A percentile compares a stretch with the other conserved stretches of the same genome.
Conservation (phyloP, 2,329 filamentous ascomycete species). For the Hypoxylon sp. region DNA sequence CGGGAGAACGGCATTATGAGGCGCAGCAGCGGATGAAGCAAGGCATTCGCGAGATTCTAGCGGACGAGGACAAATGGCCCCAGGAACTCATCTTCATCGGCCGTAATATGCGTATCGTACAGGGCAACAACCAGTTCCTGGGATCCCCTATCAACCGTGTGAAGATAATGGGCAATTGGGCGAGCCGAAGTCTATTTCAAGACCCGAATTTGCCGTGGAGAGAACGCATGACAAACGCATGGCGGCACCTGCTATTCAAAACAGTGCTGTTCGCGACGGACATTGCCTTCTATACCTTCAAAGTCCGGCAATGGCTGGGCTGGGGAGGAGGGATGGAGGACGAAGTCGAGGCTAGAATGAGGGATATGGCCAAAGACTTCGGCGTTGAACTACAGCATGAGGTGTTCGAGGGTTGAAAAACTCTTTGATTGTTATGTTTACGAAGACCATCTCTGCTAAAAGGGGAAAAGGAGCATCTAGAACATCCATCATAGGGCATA, state of each 20-base stretch:
- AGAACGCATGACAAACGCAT: constrained; percentile 75
- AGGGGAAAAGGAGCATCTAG: constrained; percentile 19
- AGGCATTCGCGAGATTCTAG: constrained; percentile 74
- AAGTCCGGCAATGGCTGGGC: constrained; percentile 80
- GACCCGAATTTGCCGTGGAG: constrained; percentile 71
- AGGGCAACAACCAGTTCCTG: constrained; percentile 88
- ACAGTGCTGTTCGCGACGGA: constrained; percentile 81
- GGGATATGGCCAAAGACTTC: constrained; percentile 87
- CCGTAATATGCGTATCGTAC: constrained; percentile 90
- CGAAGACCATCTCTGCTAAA: constrained; percentile 20
- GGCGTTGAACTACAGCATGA: constrained; percentile 90
- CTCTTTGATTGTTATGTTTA: constrained; percentile 15
- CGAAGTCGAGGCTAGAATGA: constrained; percentile 89
- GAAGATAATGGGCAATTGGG: constrained; percentile 95
- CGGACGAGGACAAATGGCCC: constrained; percentile 89
- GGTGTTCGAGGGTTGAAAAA: constrained; percentile 81
- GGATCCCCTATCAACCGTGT: constrained; percentile 91
- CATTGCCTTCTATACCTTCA: constrained; percentile 84
- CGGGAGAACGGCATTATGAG: constrained; percentile 83
- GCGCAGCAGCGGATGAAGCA: constrained; percentile 89
- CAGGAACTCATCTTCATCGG: constrained; percentile 93
- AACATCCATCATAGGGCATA: constrained; percentile 22
- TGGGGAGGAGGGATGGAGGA: constrained; percentile 91
- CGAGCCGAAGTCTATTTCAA: constrained; percentile 83
- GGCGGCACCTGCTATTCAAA: constrained; percentile 84